Percentiles rank a stretch among this genome's conserved stretches.
Evolutionary conservation across 1,284 basidiomycete species (phyloP).

Genomic region (Ganoderma multipileum): DNA sequence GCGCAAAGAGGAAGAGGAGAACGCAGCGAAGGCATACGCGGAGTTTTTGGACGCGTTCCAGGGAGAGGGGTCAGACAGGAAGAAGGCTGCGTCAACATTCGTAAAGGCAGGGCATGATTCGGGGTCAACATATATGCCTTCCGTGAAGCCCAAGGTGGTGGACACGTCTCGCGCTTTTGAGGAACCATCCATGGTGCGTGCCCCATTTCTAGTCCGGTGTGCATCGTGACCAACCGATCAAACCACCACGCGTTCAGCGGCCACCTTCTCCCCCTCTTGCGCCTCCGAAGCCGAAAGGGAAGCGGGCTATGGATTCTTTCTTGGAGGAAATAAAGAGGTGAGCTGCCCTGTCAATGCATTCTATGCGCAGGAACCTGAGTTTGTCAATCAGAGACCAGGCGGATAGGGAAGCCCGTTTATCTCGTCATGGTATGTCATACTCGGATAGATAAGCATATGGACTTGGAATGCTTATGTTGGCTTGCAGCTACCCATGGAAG

Average conservation of each 20-base stretch:
- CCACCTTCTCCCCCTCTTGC: conserved; percentile 58
- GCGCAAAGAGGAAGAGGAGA: conserved; percentile 82
- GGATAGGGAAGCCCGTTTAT: conserved; percentile 83
- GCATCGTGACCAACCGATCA: not conserved
- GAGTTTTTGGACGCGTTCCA: conserved; percentile 91
- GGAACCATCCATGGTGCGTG: conserved; percentile 40
- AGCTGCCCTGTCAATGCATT: conserved; percentile 11
- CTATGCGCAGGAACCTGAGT: not conserved
- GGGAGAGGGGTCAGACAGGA: conserved; percentile 63
- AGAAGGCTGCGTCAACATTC: conserved; percentile 68
- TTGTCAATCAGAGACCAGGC: conserved; percentile 80
- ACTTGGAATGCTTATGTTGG: not conserved
- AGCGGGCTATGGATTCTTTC: conserved; percentile 93
- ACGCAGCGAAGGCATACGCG: conserved; percentile 79
- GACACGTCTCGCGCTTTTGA: conserved; percentile 39
- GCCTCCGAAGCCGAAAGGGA: conserved; percentile 80
- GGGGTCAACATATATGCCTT: conserved; percentile 55
- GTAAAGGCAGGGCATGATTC: conserved; percentile 74
- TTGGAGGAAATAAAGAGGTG: conserved; percentile 93
- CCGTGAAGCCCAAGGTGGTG: conserved; percentile 40
- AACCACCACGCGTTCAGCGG: conserved; percentile 38
- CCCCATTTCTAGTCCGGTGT: not conserved
- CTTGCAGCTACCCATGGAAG: conserved; percentile 46
- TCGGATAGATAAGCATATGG: not conserved
- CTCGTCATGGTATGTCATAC: conserved; percentile 64